A percentile compares a stretch with the other conserved stretches of the same genome.
Evolutionary conservation across 108 stramenopile species (phyloP).

Genomic region (Licmophora abbreviata): DNA sequence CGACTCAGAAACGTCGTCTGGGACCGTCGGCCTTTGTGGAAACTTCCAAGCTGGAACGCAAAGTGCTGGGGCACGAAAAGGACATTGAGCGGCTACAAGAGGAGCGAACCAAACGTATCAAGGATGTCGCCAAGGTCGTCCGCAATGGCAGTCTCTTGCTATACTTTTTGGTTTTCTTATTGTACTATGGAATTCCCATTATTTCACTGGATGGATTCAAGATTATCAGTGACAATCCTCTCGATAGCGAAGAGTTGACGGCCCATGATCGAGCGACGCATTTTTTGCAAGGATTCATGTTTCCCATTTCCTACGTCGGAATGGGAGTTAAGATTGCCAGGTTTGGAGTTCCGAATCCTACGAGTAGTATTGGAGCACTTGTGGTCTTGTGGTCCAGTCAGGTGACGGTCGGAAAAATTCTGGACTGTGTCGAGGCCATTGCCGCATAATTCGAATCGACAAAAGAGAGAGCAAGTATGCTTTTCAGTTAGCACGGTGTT

Average conservation of each 20-base stretch:
- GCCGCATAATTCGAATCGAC: neutral
- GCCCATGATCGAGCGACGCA: conserved; percentile 18
- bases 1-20: conserved; percentile 40
- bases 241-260: conserved; percentile 22
- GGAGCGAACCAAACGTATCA: conserved; percentile 21
- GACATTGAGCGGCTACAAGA: conserved; percentile 28
- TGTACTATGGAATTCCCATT: conserved; percentile 67
- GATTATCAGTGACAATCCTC: conserved; percentile 9
- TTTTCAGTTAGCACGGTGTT: neutral
- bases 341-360: conserved; percentile 36
- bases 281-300: conserved; percentile 50
- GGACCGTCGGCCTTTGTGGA: conserved; percentile 80
- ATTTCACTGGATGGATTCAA: conserved; percentile 45
- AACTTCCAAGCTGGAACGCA: conserved; percentile 71
- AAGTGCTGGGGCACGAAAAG: conserved; percentile 55
- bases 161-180: conserved; percentile 30
- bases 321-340: conserved; percentile 52
- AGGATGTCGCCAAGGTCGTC: conserved; percentile 24
- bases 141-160: conserved; percentile 20
- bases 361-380: conserved; percentile 53
- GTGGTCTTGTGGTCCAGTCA: conserved; percentile 67
- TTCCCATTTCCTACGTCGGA: conserved; percentile 61
- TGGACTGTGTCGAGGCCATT: conserved; percentile 42
- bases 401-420: conserved; percentile 41
- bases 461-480: neutral